phyloP scores from a whole-genome alignment of 2,329 filamentous ascomycete species.

The Colletotrichum caudatum region DNA sequence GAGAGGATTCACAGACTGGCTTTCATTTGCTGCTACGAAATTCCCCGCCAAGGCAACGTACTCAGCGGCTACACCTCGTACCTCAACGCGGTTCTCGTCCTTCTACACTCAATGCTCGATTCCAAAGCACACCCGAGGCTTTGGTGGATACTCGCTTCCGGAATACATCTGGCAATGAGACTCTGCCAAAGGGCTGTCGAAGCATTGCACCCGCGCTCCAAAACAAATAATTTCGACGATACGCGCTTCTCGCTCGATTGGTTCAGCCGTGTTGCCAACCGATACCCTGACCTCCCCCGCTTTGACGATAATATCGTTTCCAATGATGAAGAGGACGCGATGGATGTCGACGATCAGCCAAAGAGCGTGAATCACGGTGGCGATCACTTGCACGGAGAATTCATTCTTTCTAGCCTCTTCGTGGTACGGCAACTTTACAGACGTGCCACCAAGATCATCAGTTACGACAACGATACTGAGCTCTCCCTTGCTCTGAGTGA shows the following conservation, averaged over 20 bases:
- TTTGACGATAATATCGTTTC: conserved; percentile 22
- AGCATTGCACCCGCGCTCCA: background rate
- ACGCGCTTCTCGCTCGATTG: conserved; percentile 31
- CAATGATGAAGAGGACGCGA: background rate
- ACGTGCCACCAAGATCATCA: conserved; percentile 51
- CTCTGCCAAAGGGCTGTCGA: conserved; percentile 44
- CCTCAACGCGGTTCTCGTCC: conserved; percentile 50
- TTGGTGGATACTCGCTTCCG: conserved; percentile 55
- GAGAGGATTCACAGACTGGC: conserved; percentile 59
- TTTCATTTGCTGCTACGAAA: conserved; percentile 62
- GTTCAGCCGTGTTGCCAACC: conserved; percentile 35
- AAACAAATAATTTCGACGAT: conserved; percentile 28
- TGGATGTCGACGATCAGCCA: conserved; percentile 27
- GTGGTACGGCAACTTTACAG: conserved; percentile 57
- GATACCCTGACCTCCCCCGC: conserved; percentile 26
- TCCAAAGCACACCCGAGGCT: conserved; percentile 49
- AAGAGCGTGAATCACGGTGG: conserved; percentile 16
- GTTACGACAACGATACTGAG: conserved; percentile 40
- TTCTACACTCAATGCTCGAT: conserved; percentile 54
- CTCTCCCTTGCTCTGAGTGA: conserved; percentile 49
- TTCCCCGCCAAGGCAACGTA: conserved; percentile 47
- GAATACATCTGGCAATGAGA: conserved; percentile 49
- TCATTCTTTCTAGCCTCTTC: conserved; percentile 55
- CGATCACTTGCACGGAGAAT: conserved; percentile 51
- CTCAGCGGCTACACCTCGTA: conserved; percentile 58